Evolutionary conservation across 2,329 filamentous ascomycete species (phyloP).

Genomic region (Diaporthe sp.): DNA sequence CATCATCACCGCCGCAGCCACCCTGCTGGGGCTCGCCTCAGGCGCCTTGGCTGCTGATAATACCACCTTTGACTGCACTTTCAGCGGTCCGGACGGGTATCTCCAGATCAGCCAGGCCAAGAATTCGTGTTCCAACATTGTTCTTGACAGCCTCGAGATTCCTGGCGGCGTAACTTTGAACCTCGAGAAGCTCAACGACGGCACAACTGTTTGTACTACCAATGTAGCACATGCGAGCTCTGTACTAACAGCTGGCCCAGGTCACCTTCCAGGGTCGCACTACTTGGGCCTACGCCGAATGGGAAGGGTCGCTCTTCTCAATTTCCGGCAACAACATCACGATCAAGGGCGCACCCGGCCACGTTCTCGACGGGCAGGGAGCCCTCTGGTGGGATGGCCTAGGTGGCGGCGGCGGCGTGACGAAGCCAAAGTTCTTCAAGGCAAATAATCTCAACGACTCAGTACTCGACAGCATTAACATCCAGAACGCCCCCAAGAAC

Average conservation of each 20-base stretch:
- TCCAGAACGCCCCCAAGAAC: slow-evolving; percentile 69
- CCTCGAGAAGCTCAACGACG: slow-evolving; percentile 64
- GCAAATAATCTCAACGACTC: slow-evolving; percentile 65
- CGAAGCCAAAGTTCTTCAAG: slow-evolving; percentile 75
- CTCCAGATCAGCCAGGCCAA: slow-evolving; percentile 62
- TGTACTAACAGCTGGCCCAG: slow-evolving; percentile 42
- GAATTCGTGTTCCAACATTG: slow-evolving; percentile 65
- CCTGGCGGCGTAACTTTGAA: slow-evolving; percentile 72
- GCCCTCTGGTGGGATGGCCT: slow-evolving; percentile 69
- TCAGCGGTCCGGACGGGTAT: slow-evolving; percentile 60
- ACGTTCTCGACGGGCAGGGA: slow-evolving; percentile 69
- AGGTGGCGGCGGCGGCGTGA: slow-evolving; percentile 71
- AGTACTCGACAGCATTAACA: slow-evolving; percentile 61
- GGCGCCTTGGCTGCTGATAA: slow-evolving; percentile 33
- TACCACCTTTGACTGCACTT: slow-evolving; percentile 59
- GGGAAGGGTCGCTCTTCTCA: slow-evolving; percentile 74
- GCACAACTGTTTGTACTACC: slow-evolving; percentile 56
- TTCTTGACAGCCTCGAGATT: slow-evolving; percentile 66
- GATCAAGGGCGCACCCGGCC: slow-evolving; percentile 65
- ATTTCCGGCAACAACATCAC: slow-evolving; percentile 70
- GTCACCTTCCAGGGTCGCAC: slow-evolving; percentile 76
- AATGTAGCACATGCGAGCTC: slow-evolving; percentile 33
- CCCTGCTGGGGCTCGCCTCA: slow-evolving; percentile 35
- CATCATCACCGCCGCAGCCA: neutral
- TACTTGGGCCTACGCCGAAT: slow-evolving; percentile 76